phyloP scores from a whole-genome alignment of 1,284 basidiomycete species.

The Ustilago shanxiensis region DNA sequence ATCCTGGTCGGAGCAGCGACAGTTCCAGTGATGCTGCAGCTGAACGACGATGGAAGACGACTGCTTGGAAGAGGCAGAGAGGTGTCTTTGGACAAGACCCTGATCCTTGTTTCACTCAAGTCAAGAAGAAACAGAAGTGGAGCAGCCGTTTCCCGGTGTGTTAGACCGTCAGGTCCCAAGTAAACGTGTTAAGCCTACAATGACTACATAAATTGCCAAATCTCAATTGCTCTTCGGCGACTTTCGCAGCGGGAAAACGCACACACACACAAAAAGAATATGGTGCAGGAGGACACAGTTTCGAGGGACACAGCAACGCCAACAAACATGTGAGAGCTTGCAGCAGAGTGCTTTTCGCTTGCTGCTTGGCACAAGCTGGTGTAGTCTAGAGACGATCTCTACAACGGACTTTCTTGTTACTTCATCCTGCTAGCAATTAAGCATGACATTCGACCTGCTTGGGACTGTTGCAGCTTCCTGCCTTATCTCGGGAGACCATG shows the following conservation, averaged over 20 bases:
- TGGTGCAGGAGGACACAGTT: constrained; percentile 6
- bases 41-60: background rate
- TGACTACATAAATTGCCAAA: background rate
- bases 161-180: background rate
- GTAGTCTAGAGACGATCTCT: no score
- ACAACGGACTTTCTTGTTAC: background rate
- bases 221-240: background rate
- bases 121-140: background rate
- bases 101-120: background rate
- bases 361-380: background rate
- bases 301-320: background rate
- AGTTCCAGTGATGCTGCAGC: background rate
- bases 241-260: background rate
- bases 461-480: background rate
- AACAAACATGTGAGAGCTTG: background rate
- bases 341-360: background rate
- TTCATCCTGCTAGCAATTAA: background rate
- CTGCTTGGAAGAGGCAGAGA: background rate
- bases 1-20: background rate
- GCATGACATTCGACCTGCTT: no score
- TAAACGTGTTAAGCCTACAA: background rate
- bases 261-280: no score
- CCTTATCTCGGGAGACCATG: constrained; percentile 13
- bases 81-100: background rate
- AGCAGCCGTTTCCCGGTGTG: background rate